Conservation (phyloP, 108 stramenopile genomes). For the Skeletonema tropicum region DNA sequence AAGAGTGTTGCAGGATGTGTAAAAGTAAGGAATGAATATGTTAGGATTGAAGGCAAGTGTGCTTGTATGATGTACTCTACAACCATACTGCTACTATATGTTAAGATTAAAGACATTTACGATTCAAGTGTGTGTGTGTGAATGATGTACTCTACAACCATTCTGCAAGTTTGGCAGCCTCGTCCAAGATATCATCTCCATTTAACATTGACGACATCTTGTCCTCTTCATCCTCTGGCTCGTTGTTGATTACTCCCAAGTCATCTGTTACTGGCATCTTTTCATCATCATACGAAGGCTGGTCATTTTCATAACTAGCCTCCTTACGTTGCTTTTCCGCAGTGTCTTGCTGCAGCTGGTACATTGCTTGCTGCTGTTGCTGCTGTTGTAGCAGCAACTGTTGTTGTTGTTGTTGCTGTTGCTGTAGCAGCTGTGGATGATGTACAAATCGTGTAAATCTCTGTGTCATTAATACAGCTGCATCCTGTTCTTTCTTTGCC, state of each 20-base stretch:
- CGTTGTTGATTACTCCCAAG: background rate
- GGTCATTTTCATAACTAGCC: background rate
- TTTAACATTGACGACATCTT: too few species aligned
- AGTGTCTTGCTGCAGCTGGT: too few species aligned
- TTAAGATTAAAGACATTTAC: too few species aligned
- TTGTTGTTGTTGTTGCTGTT: too few species aligned
- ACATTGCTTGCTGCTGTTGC: too few species aligned
- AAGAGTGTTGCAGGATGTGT: too few species aligned
- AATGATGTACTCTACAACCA: background rate
- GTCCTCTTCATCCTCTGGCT: background rate
- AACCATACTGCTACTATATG: background rate
- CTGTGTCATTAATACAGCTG: background rate
- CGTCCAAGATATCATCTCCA: background rate
- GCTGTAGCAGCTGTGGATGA: background rate
- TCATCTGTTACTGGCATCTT: background rate
- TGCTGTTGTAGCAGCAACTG: too few species aligned
- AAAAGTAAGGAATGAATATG: too few species aligned
- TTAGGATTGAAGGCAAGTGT: too few species aligned
- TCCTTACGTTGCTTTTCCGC: background rate
- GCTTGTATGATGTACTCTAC: background rate
- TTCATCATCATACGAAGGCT: background rate
- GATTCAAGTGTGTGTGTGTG: too few species aligned
- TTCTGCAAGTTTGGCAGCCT: background rate
- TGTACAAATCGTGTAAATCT: background rate
- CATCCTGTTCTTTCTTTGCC: background rate